Evolutionary conservation across 176 grass and related monocot species (phyloP), one percentile per base, ranked within the genome.

Genomic region (Oryza glumipatula): DNA sequence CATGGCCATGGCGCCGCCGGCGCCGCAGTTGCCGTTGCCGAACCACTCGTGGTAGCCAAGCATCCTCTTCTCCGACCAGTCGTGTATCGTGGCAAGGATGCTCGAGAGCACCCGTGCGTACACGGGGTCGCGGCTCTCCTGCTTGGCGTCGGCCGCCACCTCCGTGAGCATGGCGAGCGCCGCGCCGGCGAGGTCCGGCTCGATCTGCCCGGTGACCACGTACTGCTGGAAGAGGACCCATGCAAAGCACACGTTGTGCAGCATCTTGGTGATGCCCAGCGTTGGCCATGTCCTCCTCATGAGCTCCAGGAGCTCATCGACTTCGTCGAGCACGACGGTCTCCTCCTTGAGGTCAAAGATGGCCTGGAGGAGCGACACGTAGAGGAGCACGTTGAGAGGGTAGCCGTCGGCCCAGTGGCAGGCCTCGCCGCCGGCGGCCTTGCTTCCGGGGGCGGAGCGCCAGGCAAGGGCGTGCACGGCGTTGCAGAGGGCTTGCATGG

Each of bases 371-470:
- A 98, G 88, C 8, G 89, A 83, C 8, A 92, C 72, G 70, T 98
- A 98, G 74, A 98, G 92, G 86, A 94, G n/a, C 21, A 94, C 77
- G 5, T 92, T 98, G 23, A 98, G 88, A 6, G 93, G 96, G 87
- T 90, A 94, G 11, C 93, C 96, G 0, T 98, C 93, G 11, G 89
- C 96, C 96, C 96, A 98, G 66, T 98, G 93, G 77, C 93, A 98
- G 2, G 72, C 54, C 9, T 94, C 84, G 2, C 78, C 82, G 26
- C 78, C 82, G 26, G 82, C 48, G 6, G 43, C 10, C 2, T 73
- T 87, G 2, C 70, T 56, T 5, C 68, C 73, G 0, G 73, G 74
- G 44, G 76, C 51, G 45, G 81, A 79, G 5, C 87, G 87, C 89
- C 93, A 94, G 22, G 91, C 87, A 1, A 98, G 80, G 3, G 87